phyloP scores from a whole-genome alignment of 2,329 filamentous ascomycete species.

The Fusarium transvaalense region DNA sequence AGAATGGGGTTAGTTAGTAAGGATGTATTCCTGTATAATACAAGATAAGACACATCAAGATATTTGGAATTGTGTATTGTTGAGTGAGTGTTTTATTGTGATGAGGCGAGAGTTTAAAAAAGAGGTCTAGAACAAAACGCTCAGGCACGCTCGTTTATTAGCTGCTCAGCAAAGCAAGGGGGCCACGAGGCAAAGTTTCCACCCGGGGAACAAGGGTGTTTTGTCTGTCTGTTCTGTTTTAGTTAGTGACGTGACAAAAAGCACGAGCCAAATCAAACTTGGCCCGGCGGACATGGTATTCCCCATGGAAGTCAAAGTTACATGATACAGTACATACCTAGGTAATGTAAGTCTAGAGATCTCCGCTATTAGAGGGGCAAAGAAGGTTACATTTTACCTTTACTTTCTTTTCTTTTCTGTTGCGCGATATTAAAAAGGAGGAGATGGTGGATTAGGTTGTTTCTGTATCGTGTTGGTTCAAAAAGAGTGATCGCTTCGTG shows the following conservation, averaged over 20 bases:
- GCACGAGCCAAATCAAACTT: not conserved
- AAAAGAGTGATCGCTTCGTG: slow-evolving; percentile 4
- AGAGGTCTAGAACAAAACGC: slow-evolving; percentile 24
- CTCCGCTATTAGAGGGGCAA: not conserved
- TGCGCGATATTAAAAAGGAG: not conserved
- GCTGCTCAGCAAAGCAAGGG: slow-evolving; percentile 22
- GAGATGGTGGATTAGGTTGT: too few relatives aligned
- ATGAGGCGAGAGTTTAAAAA: not conserved
- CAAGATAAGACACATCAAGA: not conserved
- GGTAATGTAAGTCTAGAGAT: not conserved
- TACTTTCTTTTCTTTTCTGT: too few relatives aligned
- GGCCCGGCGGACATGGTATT: not conserved
- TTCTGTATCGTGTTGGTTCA: not conserved
- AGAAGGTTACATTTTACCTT: too few relatives aligned
- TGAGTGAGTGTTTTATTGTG: not conserved
- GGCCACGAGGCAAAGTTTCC: slow-evolving; percentile 36
- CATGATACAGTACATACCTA: not conserved
- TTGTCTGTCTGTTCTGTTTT: not conserved
- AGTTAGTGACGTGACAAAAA: slow-evolving; percentile 9
- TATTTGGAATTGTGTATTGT: slow-evolving; percentile 11
- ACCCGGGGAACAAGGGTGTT: slow-evolving; percentile 22
- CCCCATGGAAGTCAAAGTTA: not conserved
- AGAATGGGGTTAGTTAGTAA: not conserved
- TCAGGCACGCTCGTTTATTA: too few relatives aligned
- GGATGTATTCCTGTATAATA: not conserved